These are phyloP conservation scores for Pigoraptor vietnamica DNA, from an alignment of 78 protist species.

Conservation along the genomic window DNA sequence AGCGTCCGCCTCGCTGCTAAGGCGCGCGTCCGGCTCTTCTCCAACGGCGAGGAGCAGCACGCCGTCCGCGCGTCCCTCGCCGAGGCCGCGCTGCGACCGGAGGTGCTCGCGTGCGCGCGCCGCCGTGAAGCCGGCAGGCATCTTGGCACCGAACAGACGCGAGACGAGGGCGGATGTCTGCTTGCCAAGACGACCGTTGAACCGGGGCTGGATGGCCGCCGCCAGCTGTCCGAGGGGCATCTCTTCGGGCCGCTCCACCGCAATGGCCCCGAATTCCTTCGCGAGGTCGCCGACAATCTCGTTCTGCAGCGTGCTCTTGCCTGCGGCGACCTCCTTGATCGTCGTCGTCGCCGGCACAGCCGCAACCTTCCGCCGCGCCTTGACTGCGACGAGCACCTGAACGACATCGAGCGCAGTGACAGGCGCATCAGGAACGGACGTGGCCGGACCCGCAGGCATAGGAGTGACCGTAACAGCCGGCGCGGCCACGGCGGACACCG, in stretches of 20 bases:
- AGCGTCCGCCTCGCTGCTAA: constrained; percentile 20
- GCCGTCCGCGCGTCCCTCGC: constrained; percentile 22
- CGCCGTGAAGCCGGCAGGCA: constrained; percentile 38
- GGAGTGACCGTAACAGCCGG: background rate
- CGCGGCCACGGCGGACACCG: constrained; percentile 4
- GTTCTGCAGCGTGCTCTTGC: constrained; percentile 50
- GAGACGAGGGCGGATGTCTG: constrained; percentile 1
- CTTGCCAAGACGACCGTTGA: constrained; percentile 26
- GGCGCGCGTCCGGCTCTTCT: constrained; percentile 25
- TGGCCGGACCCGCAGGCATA: background rate
- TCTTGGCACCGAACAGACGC: constrained; percentile 15
- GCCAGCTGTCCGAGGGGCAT: constrained; percentile 24
- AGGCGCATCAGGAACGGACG: constrained; percentile 5
- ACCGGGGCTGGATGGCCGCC: background rate
- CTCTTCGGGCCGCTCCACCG: constrained; percentile 38
- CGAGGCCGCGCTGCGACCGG: background rate
- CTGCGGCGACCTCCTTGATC: constrained; percentile 39
- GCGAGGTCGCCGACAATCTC: constrained; percentile 36
- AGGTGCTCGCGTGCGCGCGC: constrained; percentile 11
- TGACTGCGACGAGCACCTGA: constrained; percentile 25
- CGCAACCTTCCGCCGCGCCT: constrained; percentile 14
- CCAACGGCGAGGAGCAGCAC: constrained; percentile 18
- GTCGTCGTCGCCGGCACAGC: constrained; percentile 22
- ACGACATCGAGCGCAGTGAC: constrained; percentile 7
- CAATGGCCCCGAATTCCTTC: constrained; percentile 25